Evolutionary conservation across 2,329 filamentous ascomycete genomes (phyloP).

Genomic region (Tricladium varicosporioides): DNA sequence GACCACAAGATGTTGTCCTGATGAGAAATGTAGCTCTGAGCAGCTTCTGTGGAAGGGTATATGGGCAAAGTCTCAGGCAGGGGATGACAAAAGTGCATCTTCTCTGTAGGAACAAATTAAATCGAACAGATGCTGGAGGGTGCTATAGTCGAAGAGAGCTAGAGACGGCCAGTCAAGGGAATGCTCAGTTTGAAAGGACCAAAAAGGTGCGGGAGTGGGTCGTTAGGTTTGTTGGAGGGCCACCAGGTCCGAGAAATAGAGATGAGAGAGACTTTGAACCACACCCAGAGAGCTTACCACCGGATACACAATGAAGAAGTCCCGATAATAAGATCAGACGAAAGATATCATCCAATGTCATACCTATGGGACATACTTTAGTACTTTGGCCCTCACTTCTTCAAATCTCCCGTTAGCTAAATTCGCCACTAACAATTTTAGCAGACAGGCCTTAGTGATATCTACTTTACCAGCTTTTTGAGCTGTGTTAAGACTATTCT

Average conservation of each 20-base stretch:
- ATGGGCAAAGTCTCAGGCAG: constrained; percentile 76
- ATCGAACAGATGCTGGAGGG: constrained; percentile 51
- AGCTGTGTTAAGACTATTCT: too few relatives aligned
- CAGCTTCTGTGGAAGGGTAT: constrained; percentile 73
- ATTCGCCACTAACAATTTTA: too few relatives aligned
- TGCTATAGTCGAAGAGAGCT: constrained; percentile 55
- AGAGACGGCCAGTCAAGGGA: constrained; percentile 19
- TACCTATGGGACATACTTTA: too few relatives aligned
- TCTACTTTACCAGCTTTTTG: too few relatives aligned
- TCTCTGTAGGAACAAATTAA: constrained; percentile 55
- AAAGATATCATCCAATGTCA: too few relatives aligned
- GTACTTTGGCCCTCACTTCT: too few relatives aligned
- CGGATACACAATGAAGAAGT: constrained; percentile 15
- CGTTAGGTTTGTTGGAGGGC: constrained; percentile 59
- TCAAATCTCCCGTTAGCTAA: too few relatives aligned
- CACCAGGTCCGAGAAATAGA: background rate
- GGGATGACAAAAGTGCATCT: constrained; percentile 69
- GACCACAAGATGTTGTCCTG: constrained; percentile 74
- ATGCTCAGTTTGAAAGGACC: constrained; percentile 61
- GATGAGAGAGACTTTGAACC: constrained; percentile 1
- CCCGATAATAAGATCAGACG: too few relatives aligned
- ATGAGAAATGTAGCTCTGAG: constrained; percentile 77
- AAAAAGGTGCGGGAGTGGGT: constrained; percentile 73
- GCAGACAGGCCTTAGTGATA: too few relatives aligned
- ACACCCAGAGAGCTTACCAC: constrained; percentile 11